A percentile compares a stretch with the other conserved stretches of the same genome.
Evolutionary conservation across 176 grass and related monocot species (phyloP).

Genomic region (Cenchrus americanus): DNA sequence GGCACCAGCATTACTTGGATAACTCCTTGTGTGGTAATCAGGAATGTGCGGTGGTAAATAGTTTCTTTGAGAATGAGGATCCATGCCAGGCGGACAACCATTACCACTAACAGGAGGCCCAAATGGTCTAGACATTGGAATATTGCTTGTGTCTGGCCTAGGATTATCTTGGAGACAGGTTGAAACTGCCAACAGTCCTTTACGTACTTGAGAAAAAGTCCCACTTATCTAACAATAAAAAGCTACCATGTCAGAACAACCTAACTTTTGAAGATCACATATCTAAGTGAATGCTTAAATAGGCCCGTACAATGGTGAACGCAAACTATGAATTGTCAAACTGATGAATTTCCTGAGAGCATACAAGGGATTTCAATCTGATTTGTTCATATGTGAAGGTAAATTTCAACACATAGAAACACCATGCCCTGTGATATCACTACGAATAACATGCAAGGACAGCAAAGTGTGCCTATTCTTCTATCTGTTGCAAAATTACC

Average conservation of each 20-base stretch:
- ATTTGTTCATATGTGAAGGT: conserved; percentile 1
- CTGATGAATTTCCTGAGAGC: conserved; percentile 24
- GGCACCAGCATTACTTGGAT: conserved; percentile 45
- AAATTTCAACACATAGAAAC: conserved; percentile 12
- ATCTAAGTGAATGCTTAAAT: conserved; percentile 32
- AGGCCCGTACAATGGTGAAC: conserved; percentile 18
- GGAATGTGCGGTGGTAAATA: conserved; percentile 59
- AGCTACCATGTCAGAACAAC: conserved; percentile 34
- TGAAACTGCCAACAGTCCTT: conserved; percentile 66
- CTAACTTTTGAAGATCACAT: conserved; percentile 32
- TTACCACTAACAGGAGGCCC: conserved; percentile 48
- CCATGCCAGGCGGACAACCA: conserved; percentile 48
- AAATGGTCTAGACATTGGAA: conserved; percentile 51
- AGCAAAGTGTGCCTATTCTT: neutral
- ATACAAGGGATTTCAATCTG: neutral
- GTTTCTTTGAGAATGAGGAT: conserved; percentile 68
- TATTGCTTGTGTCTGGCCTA: conserved; percentile 47
- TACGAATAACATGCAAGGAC: conserved; percentile 9
- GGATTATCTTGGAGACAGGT: conserved; percentile 69
- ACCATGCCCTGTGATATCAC: neutral
- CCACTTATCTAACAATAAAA: conserved; percentile 77
- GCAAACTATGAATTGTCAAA: conserved; percentile 20
- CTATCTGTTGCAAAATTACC: neutral
- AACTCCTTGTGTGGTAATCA: conserved; percentile 59
- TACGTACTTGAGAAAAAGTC: conserved; percentile 70